A percentile compares a stretch with the other conserved stretches of the same genome.
phyloP scores from a whole-genome alignment of 2,329 filamentous ascomycete genomes.

The Alternaria infectoria region DNA sequence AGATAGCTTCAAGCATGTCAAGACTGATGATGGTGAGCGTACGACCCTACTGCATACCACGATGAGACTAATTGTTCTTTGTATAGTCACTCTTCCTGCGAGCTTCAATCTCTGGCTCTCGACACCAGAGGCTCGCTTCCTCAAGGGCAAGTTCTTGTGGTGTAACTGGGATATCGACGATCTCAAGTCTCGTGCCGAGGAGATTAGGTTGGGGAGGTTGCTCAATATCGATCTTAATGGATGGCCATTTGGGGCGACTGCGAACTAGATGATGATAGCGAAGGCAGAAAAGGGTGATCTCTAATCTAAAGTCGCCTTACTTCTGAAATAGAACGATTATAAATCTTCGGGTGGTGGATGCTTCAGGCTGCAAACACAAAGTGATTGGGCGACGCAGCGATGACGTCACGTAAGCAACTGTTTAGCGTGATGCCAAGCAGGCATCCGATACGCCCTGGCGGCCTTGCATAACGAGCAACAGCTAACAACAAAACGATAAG shows the following conservation, averaged over 20 bases:
- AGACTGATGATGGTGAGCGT: constrained; percentile 3
- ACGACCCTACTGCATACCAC: neutral
- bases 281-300: neutral
- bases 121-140: constrained; percentile 24
- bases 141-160: constrained; percentile 29
- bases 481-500: neutral
- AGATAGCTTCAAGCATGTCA: neutral
- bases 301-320: too few relatives aligned
- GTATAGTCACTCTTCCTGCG: constrained; percentile 18
- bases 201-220: constrained; percentile 30
- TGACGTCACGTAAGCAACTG: neutral
- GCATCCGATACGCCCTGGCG: neutral
- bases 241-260: constrained; percentile 16
- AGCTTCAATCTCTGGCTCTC: constrained; percentile 39
- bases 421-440: neutral
- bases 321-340: too few relatives aligned
- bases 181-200: constrained; percentile 29
- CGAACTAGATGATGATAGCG: neutral
- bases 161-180: constrained; percentile 45
- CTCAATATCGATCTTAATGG: constrained; percentile 31
- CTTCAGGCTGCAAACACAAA: neutral
- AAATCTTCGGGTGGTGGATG: too few relatives aligned
- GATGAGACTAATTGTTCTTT: neutral
- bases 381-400: neutral
- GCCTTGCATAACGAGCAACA: neutral